These are phyloP conservation scores for Kwoniella shandongensis DNA, from an alignment of 768 basidiomycete species.

Conservation along the genomic window DNA sequence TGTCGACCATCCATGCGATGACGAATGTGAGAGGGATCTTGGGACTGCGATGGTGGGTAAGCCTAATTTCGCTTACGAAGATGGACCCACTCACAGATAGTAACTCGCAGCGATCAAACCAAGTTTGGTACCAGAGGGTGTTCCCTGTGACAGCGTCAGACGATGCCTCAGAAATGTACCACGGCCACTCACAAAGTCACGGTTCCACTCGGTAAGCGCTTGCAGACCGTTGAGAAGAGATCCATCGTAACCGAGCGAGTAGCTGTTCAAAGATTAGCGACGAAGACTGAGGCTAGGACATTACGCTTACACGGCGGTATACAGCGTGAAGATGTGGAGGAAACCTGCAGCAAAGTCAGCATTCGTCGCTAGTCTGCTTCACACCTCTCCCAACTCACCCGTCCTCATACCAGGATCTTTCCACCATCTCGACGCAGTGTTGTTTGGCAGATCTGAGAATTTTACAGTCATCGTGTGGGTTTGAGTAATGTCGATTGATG, in stretches of 20 bases:
- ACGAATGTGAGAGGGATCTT: slow-evolving; percentile 30
- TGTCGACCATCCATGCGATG: slow-evolving; percentile 25
- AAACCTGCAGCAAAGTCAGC: slow-evolving; percentile 6
- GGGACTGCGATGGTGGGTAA: slow-evolving; percentile 12
- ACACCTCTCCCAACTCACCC: slow-evolving; percentile 3
- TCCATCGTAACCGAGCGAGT: slow-evolving; percentile 34
- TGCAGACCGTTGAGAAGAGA: slow-evolving; percentile 41
- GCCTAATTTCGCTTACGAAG: no score
- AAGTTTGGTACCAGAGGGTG: slow-evolving; percentile 28
- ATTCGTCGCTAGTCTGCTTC: background rate
- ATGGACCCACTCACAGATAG: slow-evolving; percentile 24
- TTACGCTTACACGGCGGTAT: slow-evolving; percentile 8
- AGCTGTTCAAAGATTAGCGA: background rate
- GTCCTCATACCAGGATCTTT: slow-evolving; percentile 29
- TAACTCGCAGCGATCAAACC: slow-evolving; percentile 34
- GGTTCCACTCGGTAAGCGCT: slow-evolving; percentile 29
- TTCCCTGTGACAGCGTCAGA: background rate
- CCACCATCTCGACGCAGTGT: slow-evolving; percentile 26
- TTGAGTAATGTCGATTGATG: background rate
- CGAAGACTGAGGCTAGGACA: background rate
- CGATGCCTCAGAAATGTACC: background rate
- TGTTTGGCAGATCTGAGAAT: slow-evolving; percentile 26
- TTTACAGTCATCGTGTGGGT: slow-evolving; percentile 12
- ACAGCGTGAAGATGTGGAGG: slow-evolving; percentile 19
- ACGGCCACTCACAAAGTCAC: slow-evolving; percentile 8